Base-by-base conservation (phyloP, 2,329 filamentous ascomycete species). In the Golovinomyces cichoracearum region DNA sequence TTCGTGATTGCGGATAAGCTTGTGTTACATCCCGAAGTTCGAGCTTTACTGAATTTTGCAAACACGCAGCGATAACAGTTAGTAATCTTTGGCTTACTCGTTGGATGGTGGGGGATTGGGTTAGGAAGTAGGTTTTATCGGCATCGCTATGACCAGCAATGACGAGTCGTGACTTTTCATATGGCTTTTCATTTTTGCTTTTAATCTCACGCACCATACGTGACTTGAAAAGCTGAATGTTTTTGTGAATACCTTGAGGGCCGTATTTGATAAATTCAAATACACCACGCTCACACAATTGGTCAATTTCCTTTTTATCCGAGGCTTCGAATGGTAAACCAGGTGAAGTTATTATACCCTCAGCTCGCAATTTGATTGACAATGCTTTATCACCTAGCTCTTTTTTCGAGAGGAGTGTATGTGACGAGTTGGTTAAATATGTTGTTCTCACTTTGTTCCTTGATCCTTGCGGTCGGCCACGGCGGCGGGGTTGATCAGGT, bases 261-360 rank as follows among this genome's bases (percentile, higher is more conserved):
- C 21, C 31, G 10, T 37, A 47, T 26, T 38, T 23, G 22, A 47
- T 10, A n/a, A 35, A 19, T 27, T 47, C 33, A 35, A 47, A 35
- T 21, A 38, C 21, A 19, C 45, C 45, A 38, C 29, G 19, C n/a
- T 47, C 45, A 19, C 15, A 47, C 12, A 47, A 13, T 23, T 17
- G 29, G 23, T 47, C 21, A 37, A 38, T 35, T 38, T 47, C 45
- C 29, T 38, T 47, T n/a, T 47, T 26, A 22, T 47, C 29, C 19
- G 45, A 38, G 5, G 45, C 21, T 37, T 47, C 29, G 19, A 47
- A 47, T 33, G 45, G 45, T 47, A 19, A 23, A n/a, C 45, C 19
- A 22, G 29, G 45, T 47, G 45, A 33, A 13, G 17, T 26, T 15
- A 47, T 47, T 15, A 47, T 47, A 25, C 45, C 45, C 23, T 47